phyloP scores from a whole-genome alignment of 768 basidiomycete genomes.

The Mrakia blollopis region DNA sequence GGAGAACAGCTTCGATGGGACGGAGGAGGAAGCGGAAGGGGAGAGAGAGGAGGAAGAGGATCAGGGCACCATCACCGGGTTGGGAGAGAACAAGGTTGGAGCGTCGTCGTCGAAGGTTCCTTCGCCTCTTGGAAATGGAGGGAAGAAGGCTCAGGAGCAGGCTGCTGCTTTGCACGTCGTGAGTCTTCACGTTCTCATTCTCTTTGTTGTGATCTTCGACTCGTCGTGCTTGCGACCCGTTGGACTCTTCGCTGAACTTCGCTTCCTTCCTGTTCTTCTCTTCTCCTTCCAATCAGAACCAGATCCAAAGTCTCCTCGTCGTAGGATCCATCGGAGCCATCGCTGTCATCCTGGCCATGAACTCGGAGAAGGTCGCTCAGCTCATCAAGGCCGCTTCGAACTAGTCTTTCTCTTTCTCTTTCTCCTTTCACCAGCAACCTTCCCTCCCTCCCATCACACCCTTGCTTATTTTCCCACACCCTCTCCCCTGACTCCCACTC shows the following conservation, averaged over 20 bases:
- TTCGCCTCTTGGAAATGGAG: too few relatives aligned
- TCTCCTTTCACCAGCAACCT: background rate
- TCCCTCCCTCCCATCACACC: too few relatives aligned
- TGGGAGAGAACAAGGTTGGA: background rate
- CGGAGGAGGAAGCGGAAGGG: background rate
- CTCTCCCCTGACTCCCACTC: too few relatives aligned
- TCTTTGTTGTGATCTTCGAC: background rate
- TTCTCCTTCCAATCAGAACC: background rate
- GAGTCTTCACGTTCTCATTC: background rate
- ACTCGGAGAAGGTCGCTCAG: conserved; percentile 26
- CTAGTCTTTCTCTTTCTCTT: background rate
- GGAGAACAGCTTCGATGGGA: background rate
- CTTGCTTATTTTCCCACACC: too few relatives aligned
- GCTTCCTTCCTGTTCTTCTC: background rate
- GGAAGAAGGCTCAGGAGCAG: background rate
- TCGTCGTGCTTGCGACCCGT: too few relatives aligned
- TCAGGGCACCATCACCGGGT: background rate
- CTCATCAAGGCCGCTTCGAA: conserved; percentile 16
- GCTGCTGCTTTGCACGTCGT: background rate
- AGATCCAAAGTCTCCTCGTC: conserved; percentile 21
- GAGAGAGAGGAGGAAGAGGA: conserved; percentile 12
- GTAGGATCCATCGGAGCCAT: conserved; percentile 18
- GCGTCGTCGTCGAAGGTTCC: background rate
- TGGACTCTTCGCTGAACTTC: background rate
- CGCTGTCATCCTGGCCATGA: conserved; percentile 20